These are phyloP conservation scores for Nigrospora sphaerica DNA, from an alignment of 2,329 filamentous ascomycete genomes.

Conservation along the genomic window DNA sequence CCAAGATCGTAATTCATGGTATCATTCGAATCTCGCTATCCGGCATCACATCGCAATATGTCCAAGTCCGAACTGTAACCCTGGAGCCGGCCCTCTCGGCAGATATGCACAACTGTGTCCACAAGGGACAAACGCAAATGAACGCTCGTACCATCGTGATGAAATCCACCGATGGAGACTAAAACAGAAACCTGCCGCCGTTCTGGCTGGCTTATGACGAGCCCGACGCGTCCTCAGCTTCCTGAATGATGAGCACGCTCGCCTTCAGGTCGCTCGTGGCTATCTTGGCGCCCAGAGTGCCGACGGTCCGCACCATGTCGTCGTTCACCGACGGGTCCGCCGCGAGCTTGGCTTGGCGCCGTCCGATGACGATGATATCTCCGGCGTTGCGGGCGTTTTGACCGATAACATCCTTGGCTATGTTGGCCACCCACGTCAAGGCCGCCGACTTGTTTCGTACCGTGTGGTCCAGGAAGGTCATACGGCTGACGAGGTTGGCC, in stretches of 20 bases:
- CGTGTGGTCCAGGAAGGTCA: constrained; percentile 42
- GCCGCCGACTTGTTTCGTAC: constrained; percentile 29
- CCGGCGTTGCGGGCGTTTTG: constrained; percentile 58
- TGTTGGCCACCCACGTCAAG: constrained; percentile 38
- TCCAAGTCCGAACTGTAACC: no score
- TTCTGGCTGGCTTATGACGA: neutral
- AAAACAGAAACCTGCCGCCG: no score
- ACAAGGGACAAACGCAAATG: no score
- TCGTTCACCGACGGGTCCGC: constrained; percentile 7
- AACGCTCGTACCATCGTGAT: no score
- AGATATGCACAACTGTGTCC: no score
- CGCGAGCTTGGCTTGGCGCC: constrained; percentile 32
- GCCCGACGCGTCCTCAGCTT: constrained; percentile 24
- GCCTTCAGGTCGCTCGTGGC: constrained; percentile 52
- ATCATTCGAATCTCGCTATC: no score
- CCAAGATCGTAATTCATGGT: no score
- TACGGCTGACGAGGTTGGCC: constrained; percentile 21
- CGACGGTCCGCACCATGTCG: constrained; percentile 46
- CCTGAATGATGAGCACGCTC: constrained; percentile 66
- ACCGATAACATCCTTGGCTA: constrained; percentile 53
- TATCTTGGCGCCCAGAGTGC: constrained; percentile 53
- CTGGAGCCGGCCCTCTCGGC: no score
- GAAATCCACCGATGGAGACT: no score
- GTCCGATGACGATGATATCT: constrained; percentile 63
- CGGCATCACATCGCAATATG: no score